phyloP scores from a whole-genome alignment of 2,329 filamentous ascomycete genomes.

The Chaetomium globosum region DNA sequence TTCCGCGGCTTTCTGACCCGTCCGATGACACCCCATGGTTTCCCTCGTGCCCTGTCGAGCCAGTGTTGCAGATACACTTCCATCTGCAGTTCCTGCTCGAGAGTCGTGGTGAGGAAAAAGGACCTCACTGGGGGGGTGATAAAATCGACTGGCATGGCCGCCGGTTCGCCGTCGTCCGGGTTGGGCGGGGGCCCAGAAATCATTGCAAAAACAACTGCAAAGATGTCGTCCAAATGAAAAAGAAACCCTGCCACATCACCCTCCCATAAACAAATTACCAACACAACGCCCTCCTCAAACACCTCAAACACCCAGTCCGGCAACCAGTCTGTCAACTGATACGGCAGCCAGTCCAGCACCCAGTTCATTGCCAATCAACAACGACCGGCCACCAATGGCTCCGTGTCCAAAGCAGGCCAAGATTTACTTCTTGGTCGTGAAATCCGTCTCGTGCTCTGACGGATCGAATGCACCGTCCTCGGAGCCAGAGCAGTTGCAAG shows the following conservation, averaged over 20 bases:
- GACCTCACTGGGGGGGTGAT: not conserved
- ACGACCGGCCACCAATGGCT: not conserved
- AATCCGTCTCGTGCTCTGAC: conserved; percentile 74
- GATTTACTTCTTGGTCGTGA: conserved; percentile 68
- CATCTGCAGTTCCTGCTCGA: not conserved
- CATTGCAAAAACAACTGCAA: not conserved
- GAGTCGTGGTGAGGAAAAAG: not conserved
- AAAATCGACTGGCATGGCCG: no score
- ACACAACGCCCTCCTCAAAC: not conserved
- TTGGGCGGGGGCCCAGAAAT: not conserved
- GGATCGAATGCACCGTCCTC: conserved; percentile 61
- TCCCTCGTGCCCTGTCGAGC: not conserved
- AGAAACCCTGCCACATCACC: not conserved
- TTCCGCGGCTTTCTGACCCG: not conserved
- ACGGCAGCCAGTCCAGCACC: not conserved
- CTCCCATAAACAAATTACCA: not conserved
- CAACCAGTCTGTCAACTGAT: no score
- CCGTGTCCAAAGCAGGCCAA: not conserved
- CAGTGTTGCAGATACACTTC: not conserved
- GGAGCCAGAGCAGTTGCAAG: conserved; percentile 64
- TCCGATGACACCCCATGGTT: not conserved
- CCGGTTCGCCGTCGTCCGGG: not conserved
- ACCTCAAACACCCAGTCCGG: not conserved
- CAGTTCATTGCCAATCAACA: not conserved
- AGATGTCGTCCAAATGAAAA: not conserved